Evolutionary conservation across 129 eudicot genomes (phyloP).

Genomic region (Silybum marianum): DNA sequence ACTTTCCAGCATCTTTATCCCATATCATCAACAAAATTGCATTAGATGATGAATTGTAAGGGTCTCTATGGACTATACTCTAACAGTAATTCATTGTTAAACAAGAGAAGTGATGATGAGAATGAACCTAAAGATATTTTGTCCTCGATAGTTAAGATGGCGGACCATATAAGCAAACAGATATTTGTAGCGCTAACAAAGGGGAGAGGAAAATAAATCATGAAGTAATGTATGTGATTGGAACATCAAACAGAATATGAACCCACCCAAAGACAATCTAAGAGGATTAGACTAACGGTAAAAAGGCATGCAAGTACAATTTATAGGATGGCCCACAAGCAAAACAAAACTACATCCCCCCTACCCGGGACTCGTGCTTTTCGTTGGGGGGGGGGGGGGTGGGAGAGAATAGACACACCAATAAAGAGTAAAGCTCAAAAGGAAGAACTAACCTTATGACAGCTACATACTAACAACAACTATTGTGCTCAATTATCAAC

Average conservation of each 20-base stretch:
- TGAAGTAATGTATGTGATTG: neutral
- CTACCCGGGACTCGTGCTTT: too few relatives aligned
- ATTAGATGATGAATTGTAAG: slow-evolving; percentile 7
- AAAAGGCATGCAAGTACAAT: neutral
- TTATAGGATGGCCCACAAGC: neutral
- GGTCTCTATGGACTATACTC: neutral
- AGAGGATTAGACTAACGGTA: neutral
- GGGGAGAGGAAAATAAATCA: neutral
- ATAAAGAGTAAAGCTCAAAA: neutral
- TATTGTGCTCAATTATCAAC: neutral
- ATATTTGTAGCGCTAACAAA: neutral
- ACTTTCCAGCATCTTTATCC: slow-evolving; percentile 89
- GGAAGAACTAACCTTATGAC: too few relatives aligned
- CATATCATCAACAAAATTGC: slow-evolving; percentile 8
- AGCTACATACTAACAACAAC: neutral
- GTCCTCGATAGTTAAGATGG: neutral
- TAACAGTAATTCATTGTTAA: neutral
- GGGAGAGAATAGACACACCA: neutral
- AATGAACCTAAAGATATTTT: neutral
- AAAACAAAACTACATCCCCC: neutral
- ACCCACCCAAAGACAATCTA: neutral
- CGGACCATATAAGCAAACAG: neutral
- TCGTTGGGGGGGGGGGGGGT: too few relatives aligned
- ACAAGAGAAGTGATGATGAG: neutral
- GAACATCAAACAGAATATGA: neutral